Conservation (phyloP, 1,284 basidiomycete genomes). For the Bondarzewia mesenterica region DNA sequence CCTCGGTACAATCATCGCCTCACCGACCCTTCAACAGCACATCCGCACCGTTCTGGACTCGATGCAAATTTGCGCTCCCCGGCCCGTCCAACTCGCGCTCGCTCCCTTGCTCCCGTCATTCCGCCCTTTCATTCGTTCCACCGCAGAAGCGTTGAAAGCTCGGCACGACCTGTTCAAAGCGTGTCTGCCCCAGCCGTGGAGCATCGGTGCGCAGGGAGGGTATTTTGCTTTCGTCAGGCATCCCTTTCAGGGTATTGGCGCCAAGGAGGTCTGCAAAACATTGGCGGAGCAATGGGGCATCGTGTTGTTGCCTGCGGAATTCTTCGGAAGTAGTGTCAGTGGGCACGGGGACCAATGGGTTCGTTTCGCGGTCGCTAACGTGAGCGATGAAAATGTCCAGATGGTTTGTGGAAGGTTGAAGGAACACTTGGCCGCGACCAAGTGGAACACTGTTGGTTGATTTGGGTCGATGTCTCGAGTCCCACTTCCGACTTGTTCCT, state of each 20-base stretch:
- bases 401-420: slow-evolving; percentile 51
- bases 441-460: not conserved
- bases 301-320: slow-evolving; percentile 58
- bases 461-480: not conserved
- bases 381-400: slow-evolving; percentile 53
- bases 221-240: slow-evolving; percentile 75
- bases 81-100: slow-evolving; percentile 63
- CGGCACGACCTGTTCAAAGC: slow-evolving; percentile 56
- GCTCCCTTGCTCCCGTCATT: slow-evolving; percentile 46
- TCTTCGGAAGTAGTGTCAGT: slow-evolving; percentile 44
- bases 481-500: not conserved
- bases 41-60: slow-evolving; percentile 69
- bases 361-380: slow-evolving; percentile 79
- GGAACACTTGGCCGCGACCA: slow-evolving; percentile 14
- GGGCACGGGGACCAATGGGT: slow-evolving; percentile 48
- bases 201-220: slow-evolving; percentile 58
- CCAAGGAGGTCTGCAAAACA: slow-evolving; percentile 49
- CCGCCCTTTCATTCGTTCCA: slow-evolving; percentile 43
- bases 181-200: slow-evolving; percentile 43
- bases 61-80: slow-evolving; percentile 73
- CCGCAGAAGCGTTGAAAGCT: slow-evolving; percentile 41
- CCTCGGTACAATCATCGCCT: slow-evolving; percentile 70
- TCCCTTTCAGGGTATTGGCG: slow-evolving; percentile 45
- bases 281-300: slow-evolving; percentile 62
- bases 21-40: slow-evolving; percentile 44